phyloP scores from a whole-genome alignment of 2,329 filamentous ascomycete genomes.

The Ceratocystis lukuohia region DNA sequence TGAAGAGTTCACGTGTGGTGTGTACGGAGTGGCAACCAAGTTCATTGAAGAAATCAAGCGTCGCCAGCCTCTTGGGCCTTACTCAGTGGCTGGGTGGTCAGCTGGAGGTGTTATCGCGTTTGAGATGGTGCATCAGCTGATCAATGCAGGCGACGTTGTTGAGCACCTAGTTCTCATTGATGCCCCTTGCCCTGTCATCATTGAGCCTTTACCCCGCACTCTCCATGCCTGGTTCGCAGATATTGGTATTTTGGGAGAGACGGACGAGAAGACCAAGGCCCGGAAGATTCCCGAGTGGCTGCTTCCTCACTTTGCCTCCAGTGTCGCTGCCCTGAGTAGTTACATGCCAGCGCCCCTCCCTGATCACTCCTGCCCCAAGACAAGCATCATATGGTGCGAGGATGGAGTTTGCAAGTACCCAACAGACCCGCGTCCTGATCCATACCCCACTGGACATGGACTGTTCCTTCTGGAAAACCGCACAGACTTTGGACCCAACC shows the following conservation, averaged over 20 bases:
- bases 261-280: constrained; percentile 31
- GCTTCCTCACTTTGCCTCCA: constrained; percentile 57
- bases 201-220: constrained; percentile 49
- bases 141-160: constrained; percentile 42
- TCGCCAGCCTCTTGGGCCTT: constrained; percentile 55
- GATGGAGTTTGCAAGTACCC: constrained; percentile 59
- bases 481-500: constrained; percentile 55
- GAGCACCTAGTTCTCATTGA: constrained; percentile 52
- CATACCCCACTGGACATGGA: constrained; percentile 45
- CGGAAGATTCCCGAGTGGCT: constrained; percentile 54
- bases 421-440: constrained; percentile 50
- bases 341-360: constrained; percentile 54
- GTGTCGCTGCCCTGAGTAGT: constrained; percentile 53
- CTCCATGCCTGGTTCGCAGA: constrained; percentile 61
- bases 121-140: constrained; percentile 49
- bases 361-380: constrained; percentile 43
- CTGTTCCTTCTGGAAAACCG: constrained; percentile 62
- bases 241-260: constrained; percentile 56
- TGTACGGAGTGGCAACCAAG: constrained; percentile 41
- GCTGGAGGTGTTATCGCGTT: constrained; percentile 62
- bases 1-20: constrained; percentile 41
- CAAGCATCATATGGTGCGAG: constrained; percentile 56
- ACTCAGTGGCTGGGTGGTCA: constrained; percentile 60
- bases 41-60: constrained; percentile 51
- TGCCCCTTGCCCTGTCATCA: constrained; percentile 50